Conservation (phyloP, 2,329 filamentous ascomycete genomes). For the Ophiognomonia clavigignenti-juglandacearum region DNA sequence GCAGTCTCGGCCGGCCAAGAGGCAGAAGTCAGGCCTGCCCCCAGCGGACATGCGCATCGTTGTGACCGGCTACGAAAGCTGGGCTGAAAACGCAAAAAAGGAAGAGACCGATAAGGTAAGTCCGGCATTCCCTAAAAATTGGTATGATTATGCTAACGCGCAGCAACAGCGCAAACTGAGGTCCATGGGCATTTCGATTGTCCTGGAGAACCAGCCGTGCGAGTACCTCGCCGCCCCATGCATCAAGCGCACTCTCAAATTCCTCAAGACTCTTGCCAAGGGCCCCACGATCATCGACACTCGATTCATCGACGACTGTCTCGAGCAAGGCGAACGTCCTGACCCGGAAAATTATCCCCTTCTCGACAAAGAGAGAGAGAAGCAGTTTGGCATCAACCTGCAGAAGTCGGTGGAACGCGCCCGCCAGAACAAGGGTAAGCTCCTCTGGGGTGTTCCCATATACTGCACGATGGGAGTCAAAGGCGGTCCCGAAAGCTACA, state of each 20-base stretch:
- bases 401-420: conserved; percentile 65
- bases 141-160: conserved; percentile 20
- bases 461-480: conserved; percentile 79
- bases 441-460: conserved; percentile 71
- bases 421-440: conserved; percentile 67
- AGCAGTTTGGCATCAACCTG: conserved; percentile 65
- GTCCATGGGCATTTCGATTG: conserved; percentile 75
- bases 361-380: conserved; percentile 68
- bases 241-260: conserved; percentile 88
- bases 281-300: conserved; percentile 74
- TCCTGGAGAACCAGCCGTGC: conserved; percentile 69
- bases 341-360: conserved; percentile 63
- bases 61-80: conserved; percentile 78
- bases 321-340: conserved; percentile 63
- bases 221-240: conserved; percentile 84
- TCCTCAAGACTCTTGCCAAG: conserved; percentile 79
- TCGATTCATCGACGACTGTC: conserved; percentile 71
- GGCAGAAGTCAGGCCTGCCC: conserved; percentile 56
- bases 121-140: conserved; percentile 9
- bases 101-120: conserved; percentile 79
- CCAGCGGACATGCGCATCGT: conserved; percentile 71
- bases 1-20: conserved; percentile 54
- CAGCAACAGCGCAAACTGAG: conserved; percentile 68
- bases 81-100: conserved; percentile 67
- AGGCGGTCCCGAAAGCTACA: conserved; percentile 80